A percentile compares a stretch with the other conserved stretches of the same genome.
Conservation (phyloP, 2,329 filamentous ascomycete species). For the Dactylellina haptotyla region DNA sequence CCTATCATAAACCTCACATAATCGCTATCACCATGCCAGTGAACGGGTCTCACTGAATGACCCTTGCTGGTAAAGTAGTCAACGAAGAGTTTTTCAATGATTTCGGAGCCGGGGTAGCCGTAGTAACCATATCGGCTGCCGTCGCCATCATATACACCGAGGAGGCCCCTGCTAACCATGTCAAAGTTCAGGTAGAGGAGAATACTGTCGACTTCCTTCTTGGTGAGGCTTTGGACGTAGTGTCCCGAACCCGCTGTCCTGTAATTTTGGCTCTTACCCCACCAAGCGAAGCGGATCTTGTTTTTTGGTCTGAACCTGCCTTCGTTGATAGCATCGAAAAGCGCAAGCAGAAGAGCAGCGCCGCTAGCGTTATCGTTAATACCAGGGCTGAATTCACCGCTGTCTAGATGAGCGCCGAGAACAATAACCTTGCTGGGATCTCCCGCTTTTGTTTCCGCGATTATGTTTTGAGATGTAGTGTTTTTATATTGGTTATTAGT, state of each 20-base stretch:
- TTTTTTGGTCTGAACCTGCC: conserved; percentile 51
- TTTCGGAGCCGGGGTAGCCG: conserved; percentile 59
- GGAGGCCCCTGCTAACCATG: conserved; percentile 60
- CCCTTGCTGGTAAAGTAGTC: conserved; percentile 57
- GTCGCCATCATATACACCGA: conserved; percentile 60
- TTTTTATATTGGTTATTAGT: conserved; percentile 60
- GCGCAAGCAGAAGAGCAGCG: conserved; percentile 58
- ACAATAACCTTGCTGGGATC: conserved; percentile 18
- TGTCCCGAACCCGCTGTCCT: conserved; percentile 58
- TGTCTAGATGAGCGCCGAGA: conserved; percentile 60
- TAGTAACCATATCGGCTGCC: conserved; percentile 56
- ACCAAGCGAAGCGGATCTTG: conserved; percentile 60
- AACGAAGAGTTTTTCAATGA: conserved; percentile 60
- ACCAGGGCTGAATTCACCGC: conserved; percentile 59
- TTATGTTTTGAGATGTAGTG: conserved; percentile 56
- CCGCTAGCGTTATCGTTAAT: conserved; percentile 60
- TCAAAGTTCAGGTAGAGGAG: conserved; percentile 61
- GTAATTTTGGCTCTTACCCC: conserved; percentile 58
- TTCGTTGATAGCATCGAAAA: conserved; percentile 45
- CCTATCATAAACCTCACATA: conserved; percentile 59
- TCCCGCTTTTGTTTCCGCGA: background rate
- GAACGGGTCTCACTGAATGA: conserved; percentile 57
- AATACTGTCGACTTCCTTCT: conserved; percentile 50
- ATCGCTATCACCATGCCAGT: conserved; percentile 59
- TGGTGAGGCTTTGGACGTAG: conserved; percentile 58